Evolutionary conservation across 805 yeast species (phyloP).

Genomic region (Torulaspora indica): DNA sequence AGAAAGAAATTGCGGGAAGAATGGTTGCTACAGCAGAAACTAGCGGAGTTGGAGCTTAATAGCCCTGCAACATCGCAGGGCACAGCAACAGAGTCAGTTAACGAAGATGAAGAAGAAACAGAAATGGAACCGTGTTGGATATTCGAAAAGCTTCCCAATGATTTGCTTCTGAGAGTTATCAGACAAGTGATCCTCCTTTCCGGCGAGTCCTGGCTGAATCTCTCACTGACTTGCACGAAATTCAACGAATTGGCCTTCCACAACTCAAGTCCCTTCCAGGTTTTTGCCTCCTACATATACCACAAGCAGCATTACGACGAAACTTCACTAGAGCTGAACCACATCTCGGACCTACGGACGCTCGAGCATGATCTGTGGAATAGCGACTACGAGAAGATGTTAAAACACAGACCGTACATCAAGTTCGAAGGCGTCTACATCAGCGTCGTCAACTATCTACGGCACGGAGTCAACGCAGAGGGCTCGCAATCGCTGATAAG

Average conservation of each 20-base stretch:
- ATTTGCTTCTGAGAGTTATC: constrained; percentile 50
- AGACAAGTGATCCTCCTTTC: constrained; percentile 43
- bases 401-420: constrained; percentile 61
- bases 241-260: constrained; percentile 56
- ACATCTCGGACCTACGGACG: constrained; percentile 35
- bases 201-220: constrained; percentile 62
- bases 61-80: constrained; percentile 1
- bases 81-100: constrained; percentile 19
- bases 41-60: constrained; percentile 15
- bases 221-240: constrained; percentile 55
- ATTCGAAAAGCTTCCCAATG: constrained; percentile 49
- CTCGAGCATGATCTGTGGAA: constrained; percentile 42
- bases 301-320: constrained; percentile 51
- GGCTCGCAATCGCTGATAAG: constrained; percentile 61
- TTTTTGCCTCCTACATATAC: constrained; percentile 47
- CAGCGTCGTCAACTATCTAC: constrained; percentile 74
- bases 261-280: constrained; percentile 46
- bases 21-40: constrained; percentile 31
- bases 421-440: constrained; percentile 82
- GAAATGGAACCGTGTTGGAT: constrained; percentile 40
- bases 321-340: constrained; percentile 38
- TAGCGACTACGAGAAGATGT: constrained; percentile 37
- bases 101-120: constrained; percentile 18
- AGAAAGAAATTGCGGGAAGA: constrained; percentile 50
- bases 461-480: constrained; percentile 74